A percentile compares a stretch with the other conserved stretches of the same genome.
These are phyloP conservation scores for Argentina anserina DNA, from an alignment of 306 rosid genomes.

Conservation along the genomic window DNA sequence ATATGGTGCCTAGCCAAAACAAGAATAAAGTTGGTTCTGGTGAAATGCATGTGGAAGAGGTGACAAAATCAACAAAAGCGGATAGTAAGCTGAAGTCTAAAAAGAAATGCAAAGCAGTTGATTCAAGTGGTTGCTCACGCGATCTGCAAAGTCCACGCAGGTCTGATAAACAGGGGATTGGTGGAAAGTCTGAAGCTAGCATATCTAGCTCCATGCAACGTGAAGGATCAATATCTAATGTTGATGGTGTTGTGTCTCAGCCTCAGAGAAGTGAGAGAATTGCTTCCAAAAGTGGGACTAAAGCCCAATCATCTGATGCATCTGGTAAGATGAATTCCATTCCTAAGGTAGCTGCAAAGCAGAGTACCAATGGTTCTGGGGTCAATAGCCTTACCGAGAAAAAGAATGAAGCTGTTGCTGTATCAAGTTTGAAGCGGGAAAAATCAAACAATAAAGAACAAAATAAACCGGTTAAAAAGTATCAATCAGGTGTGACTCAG, in stretches of 20 bases:
- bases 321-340: slow-evolving; percentile 36
- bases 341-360: slow-evolving; percentile 32
- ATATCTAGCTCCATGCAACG: slow-evolving; percentile 18
- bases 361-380: slow-evolving; percentile 30
- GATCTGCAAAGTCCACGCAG: slow-evolving; percentile 17
- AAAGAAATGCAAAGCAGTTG: slow-evolving; percentile 6
- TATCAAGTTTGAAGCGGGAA: slow-evolving; percentile 31
- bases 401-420: slow-evolving; percentile 28
- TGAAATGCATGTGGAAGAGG: slow-evolving; percentile 21
- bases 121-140: slow-evolving; percentile 11
- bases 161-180: slow-evolving; percentile 19
- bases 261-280: slow-evolving; percentile 33
- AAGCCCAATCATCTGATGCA: slow-evolving; percentile 27
- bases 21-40: slow-evolving; percentile 27
- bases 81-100: slow-evolving; percentile 13
- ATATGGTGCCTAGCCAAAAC: slow-evolving; percentile 3
- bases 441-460: slow-evolving; percentile 25
- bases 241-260: slow-evolving; percentile 22
- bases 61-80: slow-evolving; percentile 7
- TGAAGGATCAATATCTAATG: slow-evolving; percentile 22
- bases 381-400: slow-evolving; percentile 21
- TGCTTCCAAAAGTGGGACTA: slow-evolving; percentile 31
- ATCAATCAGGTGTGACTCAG: slow-evolving; percentile 12
- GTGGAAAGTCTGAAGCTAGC: slow-evolving; percentile 16
- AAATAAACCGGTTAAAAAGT: slow-evolving; percentile 21